Conservation (phyloP, 2,329 filamentous ascomycete genomes). For the Plectosphaerella cucumerina region DNA sequence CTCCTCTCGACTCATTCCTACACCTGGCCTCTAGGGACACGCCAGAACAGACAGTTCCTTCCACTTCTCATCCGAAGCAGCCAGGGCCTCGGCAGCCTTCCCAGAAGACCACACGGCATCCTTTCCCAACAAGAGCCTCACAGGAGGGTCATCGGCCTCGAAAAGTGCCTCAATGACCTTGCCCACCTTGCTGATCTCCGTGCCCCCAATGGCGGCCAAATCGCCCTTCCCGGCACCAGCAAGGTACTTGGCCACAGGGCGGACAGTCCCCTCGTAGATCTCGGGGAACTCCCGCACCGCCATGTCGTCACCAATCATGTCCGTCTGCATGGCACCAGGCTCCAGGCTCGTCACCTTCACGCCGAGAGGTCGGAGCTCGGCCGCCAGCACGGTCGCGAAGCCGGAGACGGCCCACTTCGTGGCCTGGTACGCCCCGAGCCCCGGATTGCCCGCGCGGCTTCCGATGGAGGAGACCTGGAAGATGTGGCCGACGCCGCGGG, state of each 20-base stretch:
- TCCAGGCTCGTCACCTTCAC: conserved; percentile 34
- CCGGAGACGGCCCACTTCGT: conserved; percentile 35
- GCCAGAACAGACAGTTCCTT: conserved; percentile 42
- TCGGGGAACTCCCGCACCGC: conserved; percentile 20
- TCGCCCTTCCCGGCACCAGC: conserved; percentile 19
- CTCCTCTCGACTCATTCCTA: conserved; percentile 21
- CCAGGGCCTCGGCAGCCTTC: neutral
- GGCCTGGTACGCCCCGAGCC: conserved; percentile 29
- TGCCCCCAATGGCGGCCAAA: neutral
- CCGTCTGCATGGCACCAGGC: conserved; percentile 35
- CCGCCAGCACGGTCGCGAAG: conserved; percentile 27
- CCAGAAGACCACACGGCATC: neutral
- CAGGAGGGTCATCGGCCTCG: neutral
- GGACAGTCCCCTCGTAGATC: conserved; percentile 30
- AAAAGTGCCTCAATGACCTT: neutral
- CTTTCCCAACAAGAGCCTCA: neutral
- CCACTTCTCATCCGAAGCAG: neutral
- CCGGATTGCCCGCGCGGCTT: conserved; percentile 22
- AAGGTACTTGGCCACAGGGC: too few relatives aligned
- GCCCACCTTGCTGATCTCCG: neutral
- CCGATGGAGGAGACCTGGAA: conserved; percentile 35
- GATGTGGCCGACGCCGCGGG: conserved; percentile 20
- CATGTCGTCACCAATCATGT: conserved; percentile 29
- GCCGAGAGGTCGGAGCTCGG: conserved; percentile 28
- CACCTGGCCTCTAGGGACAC: conserved; percentile 27